Conservation (phyloP, 345 rosid species). For the Pelargonium nanum region DNA sequence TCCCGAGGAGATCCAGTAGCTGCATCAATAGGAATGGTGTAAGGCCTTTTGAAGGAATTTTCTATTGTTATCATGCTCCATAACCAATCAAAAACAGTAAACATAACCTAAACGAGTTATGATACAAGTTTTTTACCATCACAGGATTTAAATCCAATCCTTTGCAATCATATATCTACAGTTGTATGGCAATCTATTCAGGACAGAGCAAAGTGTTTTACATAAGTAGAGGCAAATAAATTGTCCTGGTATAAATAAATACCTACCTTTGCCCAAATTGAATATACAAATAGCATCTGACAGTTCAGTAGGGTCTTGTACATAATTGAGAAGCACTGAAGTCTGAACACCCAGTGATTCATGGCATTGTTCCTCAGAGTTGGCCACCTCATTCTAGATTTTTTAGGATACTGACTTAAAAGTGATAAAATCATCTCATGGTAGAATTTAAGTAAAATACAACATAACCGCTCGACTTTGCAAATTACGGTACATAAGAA, state of each 20-base stretch:
- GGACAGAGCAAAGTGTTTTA: neutral
- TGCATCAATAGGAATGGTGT: constrained; percentile 20
- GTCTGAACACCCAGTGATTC: neutral
- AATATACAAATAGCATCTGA: neutral
- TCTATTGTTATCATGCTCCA: neutral
- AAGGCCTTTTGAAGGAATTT: neutral
- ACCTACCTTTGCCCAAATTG: neutral
- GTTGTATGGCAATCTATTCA: neutral
- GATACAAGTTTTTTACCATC: neutral
- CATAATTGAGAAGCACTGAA: no score
- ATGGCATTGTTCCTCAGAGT: neutral
- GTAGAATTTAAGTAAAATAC: no score
- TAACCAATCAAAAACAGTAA: neutral
- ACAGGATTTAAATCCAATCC: neutral
- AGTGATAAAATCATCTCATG: no score
- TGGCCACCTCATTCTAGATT: no score
- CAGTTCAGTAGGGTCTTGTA: neutral
- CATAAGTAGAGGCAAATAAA: no score
- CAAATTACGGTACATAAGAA: no score
- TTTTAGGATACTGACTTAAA: no score
- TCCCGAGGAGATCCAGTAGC: constrained; percentile 31
- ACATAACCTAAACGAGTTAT: neutral
- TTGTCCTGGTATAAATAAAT: neutral
- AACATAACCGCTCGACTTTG: no score
- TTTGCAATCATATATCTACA: neutral